Conservation (phyloP, 768 basidiomycete species). For the Sutorius australiensis region DNA sequence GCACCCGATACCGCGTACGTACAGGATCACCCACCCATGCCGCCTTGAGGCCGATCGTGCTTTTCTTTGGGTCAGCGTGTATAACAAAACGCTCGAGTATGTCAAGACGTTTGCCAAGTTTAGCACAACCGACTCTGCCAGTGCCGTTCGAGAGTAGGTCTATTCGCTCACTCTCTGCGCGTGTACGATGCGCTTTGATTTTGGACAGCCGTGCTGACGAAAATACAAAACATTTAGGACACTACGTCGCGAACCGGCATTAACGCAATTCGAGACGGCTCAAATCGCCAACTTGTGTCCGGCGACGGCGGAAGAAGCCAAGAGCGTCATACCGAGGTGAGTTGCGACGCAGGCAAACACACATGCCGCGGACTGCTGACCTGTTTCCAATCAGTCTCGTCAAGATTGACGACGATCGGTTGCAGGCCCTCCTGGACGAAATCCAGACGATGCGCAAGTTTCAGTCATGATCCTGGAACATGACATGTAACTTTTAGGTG, state of each 20-base stretch:
- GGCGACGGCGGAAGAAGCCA: slow-evolving; percentile 84
- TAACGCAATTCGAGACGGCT: slow-evolving; percentile 89
- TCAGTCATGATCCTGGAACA: slow-evolving; percentile 52
- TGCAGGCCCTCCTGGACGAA: slow-evolving; percentile 80
- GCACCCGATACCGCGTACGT: slow-evolving; percentile 82
- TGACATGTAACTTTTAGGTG: background rate
- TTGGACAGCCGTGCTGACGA: slow-evolving; percentile 26
- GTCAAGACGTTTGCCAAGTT: slow-evolving; percentile 91
- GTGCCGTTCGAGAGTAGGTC: slow-evolving; percentile 83
- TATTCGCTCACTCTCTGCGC: background rate
- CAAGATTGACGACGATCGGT: slow-evolving; percentile 82
- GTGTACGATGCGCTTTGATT: background rate
- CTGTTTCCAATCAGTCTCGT: slow-evolving; percentile 52
- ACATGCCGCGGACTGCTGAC: background rate
- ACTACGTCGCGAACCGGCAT: slow-evolving; percentile 67
- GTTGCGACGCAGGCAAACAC: background rate
- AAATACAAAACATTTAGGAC: slow-evolving; percentile 38
- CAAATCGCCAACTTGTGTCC: slow-evolving; percentile 92
- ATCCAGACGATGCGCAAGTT: slow-evolving; percentile 90
- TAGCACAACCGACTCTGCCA: slow-evolving; percentile 77
- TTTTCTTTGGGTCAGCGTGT: slow-evolving; percentile 55
- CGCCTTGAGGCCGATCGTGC: background rate
- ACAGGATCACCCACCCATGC: background rate
- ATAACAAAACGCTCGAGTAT: slow-evolving; percentile 90
- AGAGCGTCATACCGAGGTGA: slow-evolving; percentile 87